Evolutionary conservation across 78 protist species (phyloP).

Genomic region (Corallochytrium limacisporum): DNA sequence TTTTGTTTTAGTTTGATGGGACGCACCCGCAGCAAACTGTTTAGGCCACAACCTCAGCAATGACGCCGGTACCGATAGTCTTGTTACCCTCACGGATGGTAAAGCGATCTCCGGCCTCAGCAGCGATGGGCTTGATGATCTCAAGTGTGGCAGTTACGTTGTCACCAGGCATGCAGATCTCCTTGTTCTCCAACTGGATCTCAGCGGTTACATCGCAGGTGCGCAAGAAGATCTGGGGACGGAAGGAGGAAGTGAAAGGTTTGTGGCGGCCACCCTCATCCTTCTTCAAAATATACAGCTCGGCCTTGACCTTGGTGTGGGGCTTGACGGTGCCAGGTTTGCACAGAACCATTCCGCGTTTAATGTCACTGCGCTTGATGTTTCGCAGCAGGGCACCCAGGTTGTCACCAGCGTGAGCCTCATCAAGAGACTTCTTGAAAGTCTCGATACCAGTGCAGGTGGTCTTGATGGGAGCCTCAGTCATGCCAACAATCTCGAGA

Average conservation of each 20-base stretch:
- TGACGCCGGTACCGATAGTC: constrained; percentile 92
- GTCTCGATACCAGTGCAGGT: constrained; percentile 74
- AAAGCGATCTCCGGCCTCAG: constrained; percentile 70
- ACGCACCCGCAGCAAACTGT: too few species aligned
- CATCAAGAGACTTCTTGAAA: constrained; percentile 65
- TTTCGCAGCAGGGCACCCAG: constrained; percentile 77
- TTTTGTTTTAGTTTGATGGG: too few species aligned
- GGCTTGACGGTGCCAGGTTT: constrained; percentile 66
- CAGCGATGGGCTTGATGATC: constrained; percentile 51
- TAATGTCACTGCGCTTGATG: constrained; percentile 70
- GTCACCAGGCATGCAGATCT: constrained; percentile 94
- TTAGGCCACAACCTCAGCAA: constrained; percentile 43
- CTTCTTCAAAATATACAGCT: constrained; percentile 78
- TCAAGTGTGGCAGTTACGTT: constrained; percentile 39
- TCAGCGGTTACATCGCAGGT: constrained; percentile 82
- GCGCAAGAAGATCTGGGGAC: constrained; percentile 82
- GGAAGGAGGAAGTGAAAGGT: constrained; percentile 64
- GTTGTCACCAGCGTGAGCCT: constrained; percentile 90
- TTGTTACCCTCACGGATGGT: constrained; percentile 89
- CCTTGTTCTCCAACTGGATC: constrained; percentile 49
- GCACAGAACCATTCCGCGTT: constrained; percentile 49
- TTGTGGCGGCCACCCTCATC: constrained; percentile 93
- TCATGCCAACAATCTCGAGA: constrained; percentile 65
- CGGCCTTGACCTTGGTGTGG: constrained; percentile 58
- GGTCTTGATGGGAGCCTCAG: constrained; percentile 32